A percentile compares a stretch with the other conserved stretches of the same genome.
phyloP scores from a whole-genome alignment of 192 early-diverging fungal genomes.

The Backusella luteola region DNA sequence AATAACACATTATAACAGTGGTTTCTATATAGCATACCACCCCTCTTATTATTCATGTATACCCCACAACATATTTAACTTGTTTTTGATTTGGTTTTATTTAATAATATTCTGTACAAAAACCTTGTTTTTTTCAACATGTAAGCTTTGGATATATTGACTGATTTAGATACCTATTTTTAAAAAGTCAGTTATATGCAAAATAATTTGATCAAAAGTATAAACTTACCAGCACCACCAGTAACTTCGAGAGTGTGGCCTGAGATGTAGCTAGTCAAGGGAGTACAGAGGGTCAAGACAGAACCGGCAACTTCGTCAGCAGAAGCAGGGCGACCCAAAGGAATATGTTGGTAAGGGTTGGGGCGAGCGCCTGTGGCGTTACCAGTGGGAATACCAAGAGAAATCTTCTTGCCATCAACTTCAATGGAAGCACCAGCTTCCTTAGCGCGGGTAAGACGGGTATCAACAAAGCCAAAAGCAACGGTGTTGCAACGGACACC shows the following conservation, averaged over 20 bases:
- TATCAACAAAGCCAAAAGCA: slow-evolving; percentile 62
- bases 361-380: slow-evolving; percentile 34
- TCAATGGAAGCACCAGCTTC: slow-evolving; percentile 59
- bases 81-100: neutral
- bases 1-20: too few species aligned
- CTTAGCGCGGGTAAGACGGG: slow-evolving; percentile 65
- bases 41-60: too few species aligned
- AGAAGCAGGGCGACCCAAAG: slow-evolving; percentile 53
- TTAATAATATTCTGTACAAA: neutral
- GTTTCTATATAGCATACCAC: too few species aligned
- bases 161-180: neutral
- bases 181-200: neutral
- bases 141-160: neutral
- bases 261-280: slow-evolving; percentile 55
- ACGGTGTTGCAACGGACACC: slow-evolving; percentile 64
- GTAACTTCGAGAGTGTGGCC: slow-evolving; percentile 63
- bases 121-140: neutral
- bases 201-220: neutral
- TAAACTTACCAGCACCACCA: slow-evolving; percentile 51
- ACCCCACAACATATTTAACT: neutral
- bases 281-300: slow-evolving; percentile 56
- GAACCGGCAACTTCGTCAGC: slow-evolving; percentile 65
- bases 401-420: slow-evolving; percentile 58
- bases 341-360: slow-evolving; percentile 42
- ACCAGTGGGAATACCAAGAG: slow-evolving; percentile 57